These are phyloP conservation scores for Aspergillus homomorphus DNA, from an alignment of 495 filamentous ascomycete genomes.

Conservation along the genomic window DNA sequence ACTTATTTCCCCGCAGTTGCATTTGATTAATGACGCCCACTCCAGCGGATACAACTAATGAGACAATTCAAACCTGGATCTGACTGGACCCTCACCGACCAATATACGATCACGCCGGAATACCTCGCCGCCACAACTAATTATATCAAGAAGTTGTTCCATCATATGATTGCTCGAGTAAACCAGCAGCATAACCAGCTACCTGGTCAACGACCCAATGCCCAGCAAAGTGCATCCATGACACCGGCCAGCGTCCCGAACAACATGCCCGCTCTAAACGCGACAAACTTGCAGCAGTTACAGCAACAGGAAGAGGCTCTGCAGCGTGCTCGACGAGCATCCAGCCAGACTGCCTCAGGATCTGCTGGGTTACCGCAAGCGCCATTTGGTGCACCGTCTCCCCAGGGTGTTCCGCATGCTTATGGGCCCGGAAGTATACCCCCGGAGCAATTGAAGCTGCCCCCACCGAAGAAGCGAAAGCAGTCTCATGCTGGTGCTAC, in stretches of 20 bases:
- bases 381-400: slow-evolving; percentile 66
- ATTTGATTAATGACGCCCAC: slow-evolving; percentile 21
- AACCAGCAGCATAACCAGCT: slow-evolving; percentile 34
- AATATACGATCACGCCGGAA: slow-evolving; percentile 55
- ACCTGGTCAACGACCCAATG: slow-evolving; percentile 24
- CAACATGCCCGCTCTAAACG: slow-evolving; percentile 55
- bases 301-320: slow-evolving; percentile 48
- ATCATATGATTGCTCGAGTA: slow-evolving; percentile 38
- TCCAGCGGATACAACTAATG: slow-evolving; percentile 54
- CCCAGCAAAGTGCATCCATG: slow-evolving; percentile 24
- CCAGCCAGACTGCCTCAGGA: slow-evolving; percentile 59
- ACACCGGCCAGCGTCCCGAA: slow-evolving; percentile 23
- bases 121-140: slow-evolving; percentile 51
- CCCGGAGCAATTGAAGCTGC: slow-evolving; percentile 58
- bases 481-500: slow-evolving; percentile 40
- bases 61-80: slow-evolving; percentile 55
- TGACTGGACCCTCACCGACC: slow-evolving; percentile 51
- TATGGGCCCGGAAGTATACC: slow-evolving; percentile 48
- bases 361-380: slow-evolving; percentile 67
- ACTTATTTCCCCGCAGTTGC: not conserved
- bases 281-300: slow-evolving; percentile 60
- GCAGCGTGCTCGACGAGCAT: slow-evolving; percentile 43
- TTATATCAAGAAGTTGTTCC: slow-evolving; percentile 46
- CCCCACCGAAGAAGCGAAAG: slow-evolving; percentile 59
- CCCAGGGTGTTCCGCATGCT: slow-evolving; percentile 61